Base-by-base conservation (phyloP, 371 early-diverging fungal species). In the Mucor circinelloides region DNA sequence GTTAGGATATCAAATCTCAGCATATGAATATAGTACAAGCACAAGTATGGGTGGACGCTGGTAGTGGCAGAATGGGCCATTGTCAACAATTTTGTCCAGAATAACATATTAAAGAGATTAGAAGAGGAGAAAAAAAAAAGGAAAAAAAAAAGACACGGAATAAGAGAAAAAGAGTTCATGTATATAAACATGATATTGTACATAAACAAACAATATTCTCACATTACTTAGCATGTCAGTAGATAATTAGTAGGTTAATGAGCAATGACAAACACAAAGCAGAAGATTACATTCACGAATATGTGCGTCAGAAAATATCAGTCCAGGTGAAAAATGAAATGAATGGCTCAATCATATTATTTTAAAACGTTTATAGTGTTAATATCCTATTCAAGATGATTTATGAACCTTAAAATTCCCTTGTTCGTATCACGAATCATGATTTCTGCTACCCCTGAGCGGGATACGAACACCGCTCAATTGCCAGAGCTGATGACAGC, bases 31-130 rank as follows among this genome's bases (percentile, higher is more conserved):
- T 76, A 71, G 34, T 78, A 80, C n/a, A 80, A 46, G 17, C 66
- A 60, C 40, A 80, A 44, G 62, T 66, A 80, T 19, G 74, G 69
- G 36, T 78, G 81, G 12, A 78, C 67, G 56, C 81, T 80, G n/a
- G 64, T 69, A 13, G 81, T 73, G 12, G 69, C 60, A 27, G 74
- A 76, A 72, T 78, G 81, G 8, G 78, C 72, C 55, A 69, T 71
- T 59, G 72, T 78, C 36, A 80, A 68, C 19, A 80, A 58, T 61
- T 80, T 80, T 57, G 81, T 75, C 81, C 81, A 80, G 58, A 80
- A 68, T 12, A 68, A 23, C 60, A 65, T 13, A 50, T 36, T 30
- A 38, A 32, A 57, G 55, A 67, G 15, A 63, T 48, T 38, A 38
- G 60, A 67, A 46, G 19, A 46, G 66, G 44, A 59, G 58, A 36